Evolutionary conservation across 192 early-diverging fungal species (phyloP).

Genomic region (Spinellus fusiger): DNA sequence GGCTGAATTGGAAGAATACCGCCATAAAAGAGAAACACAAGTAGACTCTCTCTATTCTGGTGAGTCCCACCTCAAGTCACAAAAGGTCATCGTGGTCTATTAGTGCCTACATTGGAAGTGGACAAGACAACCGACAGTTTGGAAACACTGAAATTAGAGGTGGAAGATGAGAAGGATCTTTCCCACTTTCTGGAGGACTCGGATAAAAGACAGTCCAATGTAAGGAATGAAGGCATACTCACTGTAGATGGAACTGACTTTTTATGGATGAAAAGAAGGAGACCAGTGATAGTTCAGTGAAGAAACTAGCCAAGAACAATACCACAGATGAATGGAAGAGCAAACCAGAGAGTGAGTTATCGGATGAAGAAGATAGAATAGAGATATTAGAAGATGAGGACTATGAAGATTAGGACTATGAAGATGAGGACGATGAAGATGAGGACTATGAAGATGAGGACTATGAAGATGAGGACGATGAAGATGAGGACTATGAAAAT

Average conservation of each 20-base stretch:
- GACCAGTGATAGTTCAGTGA: not conserved
- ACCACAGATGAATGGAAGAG: not conserved
- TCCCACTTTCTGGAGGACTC: not conserved
- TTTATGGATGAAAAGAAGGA: no score
- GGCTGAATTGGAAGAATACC: constrained; percentile 31
- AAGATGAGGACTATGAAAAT: no score
- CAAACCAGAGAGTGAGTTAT: not conserved
- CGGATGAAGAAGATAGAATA: not conserved
- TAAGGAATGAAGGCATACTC: not conserved
- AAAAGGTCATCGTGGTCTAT: not conserved
- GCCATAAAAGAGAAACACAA: constrained; percentile 18
- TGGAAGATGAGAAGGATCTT: constrained; percentile 4
- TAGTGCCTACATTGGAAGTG: not conserved
- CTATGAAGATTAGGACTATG: constrained; percentile 9
- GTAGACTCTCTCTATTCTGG: constrained; percentile 23
- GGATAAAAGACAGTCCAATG: not conserved
- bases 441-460: no score
- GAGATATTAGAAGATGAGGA: constrained; percentile 24
- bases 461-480: no score
- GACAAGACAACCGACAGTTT: constrained; percentile 1
- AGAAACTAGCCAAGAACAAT: not conserved
- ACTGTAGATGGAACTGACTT: not conserved
- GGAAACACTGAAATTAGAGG: constrained; percentile 10
- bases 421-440: no score
- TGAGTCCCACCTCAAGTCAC: not conserved